Evolutionary conservation across 1,139 yeast species (phyloP).

Genomic region (Yamadazyma jaroonii): DNA sequence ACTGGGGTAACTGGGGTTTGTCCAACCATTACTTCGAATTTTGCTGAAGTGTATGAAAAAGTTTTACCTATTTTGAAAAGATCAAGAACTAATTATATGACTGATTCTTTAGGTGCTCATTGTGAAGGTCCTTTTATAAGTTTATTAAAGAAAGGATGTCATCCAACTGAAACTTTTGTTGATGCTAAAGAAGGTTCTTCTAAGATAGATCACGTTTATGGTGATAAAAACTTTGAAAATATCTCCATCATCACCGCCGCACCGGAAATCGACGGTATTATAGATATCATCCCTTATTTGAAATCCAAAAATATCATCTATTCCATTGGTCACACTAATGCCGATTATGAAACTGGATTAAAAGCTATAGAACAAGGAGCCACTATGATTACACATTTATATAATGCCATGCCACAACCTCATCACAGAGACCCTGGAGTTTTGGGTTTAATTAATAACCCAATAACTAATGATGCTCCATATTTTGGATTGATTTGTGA

Average conservation of each 20-base stretch:
- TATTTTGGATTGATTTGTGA: conserved; percentile 60
- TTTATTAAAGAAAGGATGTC: conserved; percentile 58
- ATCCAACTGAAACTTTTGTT: conserved; percentile 55
- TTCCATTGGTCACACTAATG: conserved; percentile 58
- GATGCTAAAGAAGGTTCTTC: conserved; percentile 40
- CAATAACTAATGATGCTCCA: conserved; percentile 35
- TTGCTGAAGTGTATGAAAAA: conserved; percentile 49
- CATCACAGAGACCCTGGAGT: conserved; percentile 64
- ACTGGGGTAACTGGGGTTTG: conserved; percentile 62
- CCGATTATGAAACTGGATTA: conserved; percentile 47
- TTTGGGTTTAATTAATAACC: conserved; percentile 51
- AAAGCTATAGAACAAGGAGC: conserved; percentile 54
- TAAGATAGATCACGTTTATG: conserved; percentile 41
- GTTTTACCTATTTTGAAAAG: conserved; percentile 48
- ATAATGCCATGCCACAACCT: conserved; percentile 68
- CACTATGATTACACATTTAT: conserved; percentile 60
- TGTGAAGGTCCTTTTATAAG: conserved; percentile 64
- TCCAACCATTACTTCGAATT: conserved; percentile 60
- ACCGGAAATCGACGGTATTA: conserved; percentile 57
- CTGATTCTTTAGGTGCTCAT: conserved; percentile 64
- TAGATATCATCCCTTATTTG: conserved; percentile 46
- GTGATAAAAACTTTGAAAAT: conserved; percentile 34
- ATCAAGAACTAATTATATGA: conserved; percentile 31
- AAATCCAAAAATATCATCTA: conserved; percentile 36
- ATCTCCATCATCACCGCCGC: conserved; percentile 60